Percentiles rank a stretch among this genome's conserved stretches.
phyloP scores from a whole-genome alignment of 495 filamentous ascomycete genomes.

The Rostrohypoxylon terebratum region DNA sequence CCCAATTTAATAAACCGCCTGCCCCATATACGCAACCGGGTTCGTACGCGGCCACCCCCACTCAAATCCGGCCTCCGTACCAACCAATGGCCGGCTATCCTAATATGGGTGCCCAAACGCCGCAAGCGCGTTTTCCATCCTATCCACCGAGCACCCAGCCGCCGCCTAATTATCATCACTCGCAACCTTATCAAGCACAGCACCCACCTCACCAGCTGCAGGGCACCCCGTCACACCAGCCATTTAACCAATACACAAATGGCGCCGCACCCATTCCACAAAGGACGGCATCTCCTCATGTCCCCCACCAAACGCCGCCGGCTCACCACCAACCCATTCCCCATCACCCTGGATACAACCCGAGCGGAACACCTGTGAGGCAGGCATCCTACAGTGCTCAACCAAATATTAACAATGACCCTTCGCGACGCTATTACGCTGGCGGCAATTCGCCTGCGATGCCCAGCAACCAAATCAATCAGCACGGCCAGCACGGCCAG shows the following conservation, averaged over 20 bases:
- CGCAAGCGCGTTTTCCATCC: conserved; percentile 45
- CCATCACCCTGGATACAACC: conserved; percentile 41
- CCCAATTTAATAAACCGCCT: conserved; percentile 46
- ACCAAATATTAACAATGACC: conserved; percentile 43
- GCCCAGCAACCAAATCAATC: conserved; percentile 33
- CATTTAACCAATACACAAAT: conserved; percentile 46
- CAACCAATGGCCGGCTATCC: conserved; percentile 55
- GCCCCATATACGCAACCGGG: conserved; percentile 50
- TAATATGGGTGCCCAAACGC: conserved; percentile 33
- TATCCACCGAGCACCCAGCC: conserved; percentile 49
- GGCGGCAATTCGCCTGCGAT: conserved; percentile 40
- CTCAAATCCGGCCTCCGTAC: conserved; percentile 47
- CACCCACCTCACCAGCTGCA: conserved; percentile 51
- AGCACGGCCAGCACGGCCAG: conserved; percentile 41
- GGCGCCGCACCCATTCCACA: conserved; percentile 38
- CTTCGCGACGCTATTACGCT: conserved; percentile 44
- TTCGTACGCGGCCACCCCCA: conserved; percentile 47
- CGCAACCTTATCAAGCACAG: conserved; percentile 52
- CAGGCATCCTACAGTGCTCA: conserved; percentile 53
- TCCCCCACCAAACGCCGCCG: conserved; percentile 48
- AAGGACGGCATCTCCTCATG: conserved; percentile 48
- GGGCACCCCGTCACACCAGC: conserved; percentile 46
- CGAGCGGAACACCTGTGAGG: conserved; percentile 44
- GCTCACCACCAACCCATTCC: conserved; percentile 42
- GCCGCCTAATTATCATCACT: conserved; percentile 47